Evolutionary conservation across 768 basidiomycete species (phyloP), one percentile per base, ranked within the genome.

Genomic region (Tulasnella sp.): DNA sequence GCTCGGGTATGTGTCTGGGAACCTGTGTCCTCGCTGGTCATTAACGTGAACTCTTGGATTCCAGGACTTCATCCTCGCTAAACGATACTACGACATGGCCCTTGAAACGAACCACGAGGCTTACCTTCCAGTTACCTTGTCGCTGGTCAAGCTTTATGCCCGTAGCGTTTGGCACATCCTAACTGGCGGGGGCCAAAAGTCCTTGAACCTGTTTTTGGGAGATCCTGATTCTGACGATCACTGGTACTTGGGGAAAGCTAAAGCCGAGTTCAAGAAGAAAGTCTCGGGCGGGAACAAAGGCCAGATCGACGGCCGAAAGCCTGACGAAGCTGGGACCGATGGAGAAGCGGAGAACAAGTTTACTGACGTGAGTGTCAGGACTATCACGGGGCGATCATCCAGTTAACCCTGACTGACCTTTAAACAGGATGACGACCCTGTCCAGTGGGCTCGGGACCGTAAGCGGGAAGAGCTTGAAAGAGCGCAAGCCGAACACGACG

Each of bases 1-100:
- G 89, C 92, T 34, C 91, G 93, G 86, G 94, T 93, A 78, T 78
- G 85, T 78, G 85, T 78, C 68, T 37, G 25, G 11, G 17, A 31
- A 15, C 25, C 15, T 40, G 38, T n/a, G 34, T 64, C 31, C 58
- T 3, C 25, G 34, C 42, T 71, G 68, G 0, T 19, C 42, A 54
- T 42, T 37, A 74, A 42, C 6, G 31, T 77, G 25, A 77, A 29
- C 22, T 19, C 12, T 73, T 37, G 29, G 72, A 25, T 11, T 17
- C n/a, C 79, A 96, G 91, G 97, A 99, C 83, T 99, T 94, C 85
- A 92, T 97, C 82, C 88, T 99, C 25, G 97, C 97, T 0, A 99
- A 99, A 83, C 87, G 97, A 29, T 92, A 96, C 82, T 99, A 98
- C 82, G 97, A 99, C 82, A 83, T 91, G 74, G 94, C 96, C 5